Evolutionary conservation across 139 green algal genomes (phyloP).

Genomic region (Picochlorum sp.): DNA sequence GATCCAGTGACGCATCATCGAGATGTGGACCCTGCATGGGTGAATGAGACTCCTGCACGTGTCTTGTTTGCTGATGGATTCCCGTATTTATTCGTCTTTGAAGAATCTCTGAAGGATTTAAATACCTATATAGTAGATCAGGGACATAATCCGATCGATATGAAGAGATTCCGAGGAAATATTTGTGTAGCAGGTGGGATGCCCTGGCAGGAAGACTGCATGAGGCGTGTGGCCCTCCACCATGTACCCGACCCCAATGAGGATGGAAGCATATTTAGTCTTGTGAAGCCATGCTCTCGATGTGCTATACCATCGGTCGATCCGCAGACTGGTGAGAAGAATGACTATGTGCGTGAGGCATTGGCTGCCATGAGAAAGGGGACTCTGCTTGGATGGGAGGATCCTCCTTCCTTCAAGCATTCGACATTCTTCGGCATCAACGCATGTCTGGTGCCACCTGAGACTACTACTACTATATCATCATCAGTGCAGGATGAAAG

Average conservation of each 20-base stretch:
- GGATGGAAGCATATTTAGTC: constrained; percentile 22
- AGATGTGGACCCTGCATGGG: too few relatives aligned
- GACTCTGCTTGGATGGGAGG: constrained; percentile 30
- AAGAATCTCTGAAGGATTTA: constrained; percentile 46
- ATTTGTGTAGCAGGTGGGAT: constrained; percentile 43
- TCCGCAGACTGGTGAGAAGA: constrained; percentile 46
- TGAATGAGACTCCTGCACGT: too few relatives aligned
- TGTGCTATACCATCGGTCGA: constrained; percentile 65
- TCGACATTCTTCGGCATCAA: constrained; percentile 38
- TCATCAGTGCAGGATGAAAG: too few relatives aligned
- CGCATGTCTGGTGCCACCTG: background rate
- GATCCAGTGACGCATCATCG: too few relatives aligned
- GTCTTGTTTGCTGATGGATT: constrained; percentile 56
- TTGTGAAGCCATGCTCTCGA: constrained; percentile 58
- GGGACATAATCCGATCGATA: constrained; percentile 29
- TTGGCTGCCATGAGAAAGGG: constrained; percentile 33
- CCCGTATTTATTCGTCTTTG: constrained; percentile 45
- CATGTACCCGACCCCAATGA: too few relatives aligned
- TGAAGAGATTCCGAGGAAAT: constrained; percentile 72
- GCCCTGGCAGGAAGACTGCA: constrained; percentile 52
- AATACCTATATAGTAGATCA: constrained; percentile 26
- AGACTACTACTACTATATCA: too few relatives aligned
- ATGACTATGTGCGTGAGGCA: constrained; percentile 48
- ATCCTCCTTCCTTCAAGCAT: constrained; percentile 11
- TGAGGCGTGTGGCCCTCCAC: constrained; percentile 27